These are phyloP conservation scores for Xerocomellus amylosporus DNA, from an alignment of 768 basidiomycete genomes.

Conservation along the genomic window DNA sequence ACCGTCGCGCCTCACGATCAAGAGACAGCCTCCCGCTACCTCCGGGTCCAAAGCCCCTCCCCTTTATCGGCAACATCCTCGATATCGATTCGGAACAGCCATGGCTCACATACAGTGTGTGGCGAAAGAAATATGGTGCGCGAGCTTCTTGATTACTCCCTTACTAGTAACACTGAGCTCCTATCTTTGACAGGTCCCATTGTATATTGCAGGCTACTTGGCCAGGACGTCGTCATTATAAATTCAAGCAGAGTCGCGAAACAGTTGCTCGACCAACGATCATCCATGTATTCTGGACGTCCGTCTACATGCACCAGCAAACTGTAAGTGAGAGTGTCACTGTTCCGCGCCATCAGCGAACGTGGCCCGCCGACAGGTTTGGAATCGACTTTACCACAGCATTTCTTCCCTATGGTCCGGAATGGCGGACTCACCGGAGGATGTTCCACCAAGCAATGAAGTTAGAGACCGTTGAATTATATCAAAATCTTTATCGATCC, in stretches of 20 bases:
- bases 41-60: conserved; percentile 23
- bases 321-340: conserved; percentile 12
- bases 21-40: conserved; percentile 15
- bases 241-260: conserved; percentile 26
- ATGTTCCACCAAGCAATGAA: conserved; percentile 30
- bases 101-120: conserved; percentile 29
- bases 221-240: conserved; percentile 27
- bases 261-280: conserved; percentile 31
- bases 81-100: conserved; percentile 23
- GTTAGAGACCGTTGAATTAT: conserved; percentile 13
- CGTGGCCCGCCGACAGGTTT: conserved; percentile 15
- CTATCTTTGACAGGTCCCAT: conserved; percentile 23
- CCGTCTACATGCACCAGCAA: conserved; percentile 21
- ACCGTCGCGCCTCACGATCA: conserved; percentile 3
- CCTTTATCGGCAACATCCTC: conserved; percentile 24
- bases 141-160: not conserved
- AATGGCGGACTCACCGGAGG: conserved; percentile 29
- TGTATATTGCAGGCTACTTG: conserved; percentile 27
- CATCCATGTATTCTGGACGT: conserved; percentile 29
- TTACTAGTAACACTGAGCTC: not conserved
- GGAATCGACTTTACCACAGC: conserved; percentile 30
- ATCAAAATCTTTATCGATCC: conserved; percentile 23
- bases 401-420: conserved; percentile 28
- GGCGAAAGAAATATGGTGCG: conserved; percentile 30
- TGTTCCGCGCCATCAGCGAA: not conserved